phyloP scores from a whole-genome alignment of 2,329 filamentous ascomycete species.

The Kalaharituber pfeilii region DNA sequence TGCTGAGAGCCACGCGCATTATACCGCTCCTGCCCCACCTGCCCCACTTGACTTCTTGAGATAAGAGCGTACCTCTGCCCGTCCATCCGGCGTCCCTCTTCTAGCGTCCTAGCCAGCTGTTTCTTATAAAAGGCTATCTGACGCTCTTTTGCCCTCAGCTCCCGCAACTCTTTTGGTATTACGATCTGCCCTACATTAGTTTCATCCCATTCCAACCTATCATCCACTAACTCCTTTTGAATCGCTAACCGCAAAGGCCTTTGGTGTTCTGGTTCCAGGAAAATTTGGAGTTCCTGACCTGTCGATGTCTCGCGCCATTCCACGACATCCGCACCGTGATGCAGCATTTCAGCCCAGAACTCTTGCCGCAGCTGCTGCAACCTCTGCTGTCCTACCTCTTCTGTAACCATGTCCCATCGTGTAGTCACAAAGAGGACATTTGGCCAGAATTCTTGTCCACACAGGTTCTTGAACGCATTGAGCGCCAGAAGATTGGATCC shows the following conservation, averaged over 20 bases:
- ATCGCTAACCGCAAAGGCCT: constrained; percentile 2
- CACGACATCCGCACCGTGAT: constrained; percentile 1
- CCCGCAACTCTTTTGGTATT: constrained; percentile 1
- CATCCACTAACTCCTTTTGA: constrained; percentile 5
- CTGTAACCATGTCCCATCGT: constrained; percentile 24
- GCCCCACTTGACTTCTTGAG: too few relatives aligned
- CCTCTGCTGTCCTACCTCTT: neutral
- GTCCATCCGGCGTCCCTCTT: too few relatives aligned
- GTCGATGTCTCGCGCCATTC: neutral
- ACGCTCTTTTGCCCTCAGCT: too few relatives aligned
- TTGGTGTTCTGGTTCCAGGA: neutral
- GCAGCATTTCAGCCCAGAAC: constrained; percentile 4
- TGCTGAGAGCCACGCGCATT: too few relatives aligned
- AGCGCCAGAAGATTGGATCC: constrained; percentile 18
- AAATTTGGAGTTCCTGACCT: neutral
- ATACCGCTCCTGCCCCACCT: too few relatives aligned
- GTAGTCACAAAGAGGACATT: constrained; percentile 29
- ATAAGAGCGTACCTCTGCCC: too few relatives aligned
- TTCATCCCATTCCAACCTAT: constrained; percentile 3
- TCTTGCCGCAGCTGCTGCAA: neutral
- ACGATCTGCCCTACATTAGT: constrained; percentile 2
- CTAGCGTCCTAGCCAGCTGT: too few relatives aligned
- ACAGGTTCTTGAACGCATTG: constrained; percentile 22
- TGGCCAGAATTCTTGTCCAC: constrained; percentile 15
- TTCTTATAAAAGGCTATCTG: too few relatives aligned